Evolutionary conservation across 2,329 filamentous ascomycete genomes (phyloP).

Genomic region (Esteya vermicola): DNA sequence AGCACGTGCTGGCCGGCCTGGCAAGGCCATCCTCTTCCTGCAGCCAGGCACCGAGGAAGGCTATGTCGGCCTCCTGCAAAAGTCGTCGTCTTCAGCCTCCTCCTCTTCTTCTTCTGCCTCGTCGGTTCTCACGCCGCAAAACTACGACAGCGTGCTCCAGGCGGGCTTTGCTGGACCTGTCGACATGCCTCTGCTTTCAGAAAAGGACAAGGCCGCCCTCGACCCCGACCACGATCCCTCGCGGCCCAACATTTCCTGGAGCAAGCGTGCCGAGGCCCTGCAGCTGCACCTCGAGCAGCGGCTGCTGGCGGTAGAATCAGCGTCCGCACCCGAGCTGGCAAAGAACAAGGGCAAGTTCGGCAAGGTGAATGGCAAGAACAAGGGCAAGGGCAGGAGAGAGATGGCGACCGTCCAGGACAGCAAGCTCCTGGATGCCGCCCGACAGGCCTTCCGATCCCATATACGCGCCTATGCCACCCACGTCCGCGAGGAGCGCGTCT

Average conservation of each 20-base stretch:
- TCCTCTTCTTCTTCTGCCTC: too few species aligned
- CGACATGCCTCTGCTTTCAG: slow-evolving; percentile 45
- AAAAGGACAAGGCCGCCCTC: slow-evolving; percentile 39
- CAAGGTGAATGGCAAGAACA: slow-evolving; percentile 12
- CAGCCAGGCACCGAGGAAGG: slow-evolving; percentile 84
- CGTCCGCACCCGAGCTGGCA: too few species aligned
- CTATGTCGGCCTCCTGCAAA: slow-evolving; percentile 61
- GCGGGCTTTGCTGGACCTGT: slow-evolving; percentile 49
- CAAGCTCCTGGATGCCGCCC: slow-evolving; percentile 63
- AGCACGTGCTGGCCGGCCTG: slow-evolving; percentile 78
- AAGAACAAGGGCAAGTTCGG: too few species aligned
- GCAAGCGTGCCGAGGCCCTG: slow-evolving; percentile 35
- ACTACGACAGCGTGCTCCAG: slow-evolving; percentile 43
- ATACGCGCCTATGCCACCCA: slow-evolving; percentile 93
- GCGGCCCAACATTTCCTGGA: slow-evolving; percentile 20
- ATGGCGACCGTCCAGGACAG: slow-evolving; percentile 13
- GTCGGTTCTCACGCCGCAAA: slow-evolving; percentile 20
- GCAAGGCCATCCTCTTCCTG: slow-evolving; percentile 78
- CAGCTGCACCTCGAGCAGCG: slow-evolving; percentile 48
- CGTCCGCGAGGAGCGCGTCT: slow-evolving; percentile 65
- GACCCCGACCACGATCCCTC: slow-evolving; percentile 23
- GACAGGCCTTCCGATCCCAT: slow-evolving; percentile 80
- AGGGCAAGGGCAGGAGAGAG: neutral
- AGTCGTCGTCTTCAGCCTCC: too few species aligned
- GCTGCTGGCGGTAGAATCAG: slow-evolving; percentile 25